Evolutionary conservation across 371 early-diverging fungal genomes (phyloP).

Genomic region (Actinomortierella ambigua): DNA sequence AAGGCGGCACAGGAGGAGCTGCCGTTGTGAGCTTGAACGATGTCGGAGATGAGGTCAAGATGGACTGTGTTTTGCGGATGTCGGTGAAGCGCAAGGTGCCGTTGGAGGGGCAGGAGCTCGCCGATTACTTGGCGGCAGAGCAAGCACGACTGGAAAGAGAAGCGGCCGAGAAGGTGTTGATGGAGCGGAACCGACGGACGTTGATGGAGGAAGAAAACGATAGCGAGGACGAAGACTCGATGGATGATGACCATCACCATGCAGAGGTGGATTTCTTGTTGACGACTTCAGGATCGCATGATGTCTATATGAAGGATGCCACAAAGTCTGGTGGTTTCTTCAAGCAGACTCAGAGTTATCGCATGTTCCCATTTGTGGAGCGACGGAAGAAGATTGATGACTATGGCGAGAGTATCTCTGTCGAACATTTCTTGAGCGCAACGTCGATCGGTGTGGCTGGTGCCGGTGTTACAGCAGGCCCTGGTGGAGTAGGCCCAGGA

Average conservation of each 20-base stretch:
- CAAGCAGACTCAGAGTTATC: conserved; percentile 79
- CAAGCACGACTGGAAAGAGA: conserved; percentile 71
- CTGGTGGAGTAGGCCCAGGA: conserved; percentile 45
- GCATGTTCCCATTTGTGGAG: conserved; percentile 92
- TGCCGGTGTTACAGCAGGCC: conserved; percentile 30
- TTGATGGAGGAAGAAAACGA: conserved; percentile 81
- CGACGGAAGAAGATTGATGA: conserved; percentile 85
- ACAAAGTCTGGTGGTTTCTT: conserved; percentile 75
- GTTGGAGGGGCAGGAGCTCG: conserved; percentile 89
- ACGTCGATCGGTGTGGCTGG: conserved; percentile 46
- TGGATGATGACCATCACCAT: conserved; percentile 26
- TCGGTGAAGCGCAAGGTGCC: conserved; percentile 66
- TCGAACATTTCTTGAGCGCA: conserved; percentile 68
- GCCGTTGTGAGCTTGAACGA: conserved; percentile 17
- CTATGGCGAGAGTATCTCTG: conserved; percentile 92
- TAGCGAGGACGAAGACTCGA: conserved; percentile 54
- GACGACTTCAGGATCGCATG: conserved; percentile 62
- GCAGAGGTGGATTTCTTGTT: conserved; percentile 55
- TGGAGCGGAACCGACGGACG: conserved; percentile 63
- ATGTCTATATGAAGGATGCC: conserved; percentile 81
- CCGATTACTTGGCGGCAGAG: conserved; percentile 65
- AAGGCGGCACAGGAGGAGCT: conserved; percentile 32
- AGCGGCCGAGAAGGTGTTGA: conserved; percentile 74
- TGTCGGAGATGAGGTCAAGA: conserved; percentile 26
- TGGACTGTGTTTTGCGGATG: conserved; percentile 29